Evolutionary conservation across 257 asterid species (phyloP).

Genomic region (Przewalskia tangutica): DNA sequence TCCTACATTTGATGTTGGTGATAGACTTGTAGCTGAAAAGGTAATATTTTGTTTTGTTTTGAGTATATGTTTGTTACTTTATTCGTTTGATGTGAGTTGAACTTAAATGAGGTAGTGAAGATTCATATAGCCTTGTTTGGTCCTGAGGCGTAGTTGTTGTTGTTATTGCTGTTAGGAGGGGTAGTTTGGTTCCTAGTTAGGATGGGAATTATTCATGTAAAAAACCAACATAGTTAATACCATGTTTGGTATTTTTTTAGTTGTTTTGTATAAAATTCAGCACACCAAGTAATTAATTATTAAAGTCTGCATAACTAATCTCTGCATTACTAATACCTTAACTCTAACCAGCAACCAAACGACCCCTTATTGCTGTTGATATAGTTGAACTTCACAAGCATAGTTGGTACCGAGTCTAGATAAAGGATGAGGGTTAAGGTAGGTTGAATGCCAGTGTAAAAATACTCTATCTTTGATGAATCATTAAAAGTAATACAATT

Average conservation of each 20-base stretch:
- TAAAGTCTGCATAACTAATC: too few species aligned
- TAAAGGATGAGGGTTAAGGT: not conserved
- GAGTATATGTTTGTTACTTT: not conserved
- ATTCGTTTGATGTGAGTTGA: not conserved
- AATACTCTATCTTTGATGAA: not conserved
- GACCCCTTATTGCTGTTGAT: not conserved
- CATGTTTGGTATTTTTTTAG: too few species aligned
- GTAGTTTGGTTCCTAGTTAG: too few species aligned
- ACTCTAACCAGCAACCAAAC: too few species aligned
- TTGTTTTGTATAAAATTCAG: too few species aligned
- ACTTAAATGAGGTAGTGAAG: not conserved
- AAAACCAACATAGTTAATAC: too few species aligned
- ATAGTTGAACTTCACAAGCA: not conserved
- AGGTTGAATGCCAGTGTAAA: not conserved
- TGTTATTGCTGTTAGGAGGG: too few species aligned
- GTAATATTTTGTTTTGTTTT: slow-evolving; percentile 17
- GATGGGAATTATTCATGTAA: too few species aligned
- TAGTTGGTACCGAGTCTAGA: not conserved
- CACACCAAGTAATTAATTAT: too few species aligned
- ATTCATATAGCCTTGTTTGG: not conserved
- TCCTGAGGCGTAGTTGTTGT: not conserved
- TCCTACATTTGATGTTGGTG: slow-evolving; percentile 92
- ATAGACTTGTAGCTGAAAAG: slow-evolving; percentile 87
- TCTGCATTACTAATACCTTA: too few species aligned
- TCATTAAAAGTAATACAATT: not conserved